A percentile compares a stretch with the other conserved stretches of the same genome.
Conservation (phyloP, 2,329 filamentous ascomycete genomes). For the Aureobasidium pullulans region DNA sequence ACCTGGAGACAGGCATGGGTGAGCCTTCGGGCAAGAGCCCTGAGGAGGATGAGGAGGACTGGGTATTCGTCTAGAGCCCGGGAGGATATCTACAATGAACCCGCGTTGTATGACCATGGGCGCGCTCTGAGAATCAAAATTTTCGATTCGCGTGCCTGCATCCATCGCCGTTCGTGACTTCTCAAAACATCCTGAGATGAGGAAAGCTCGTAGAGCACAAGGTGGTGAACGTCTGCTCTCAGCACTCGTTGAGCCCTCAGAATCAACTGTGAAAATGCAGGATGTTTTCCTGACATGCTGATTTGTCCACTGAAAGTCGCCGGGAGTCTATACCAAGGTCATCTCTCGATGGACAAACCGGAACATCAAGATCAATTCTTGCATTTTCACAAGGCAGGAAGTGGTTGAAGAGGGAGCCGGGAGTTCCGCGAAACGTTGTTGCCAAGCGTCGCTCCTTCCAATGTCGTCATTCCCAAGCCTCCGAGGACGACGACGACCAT, state of each 20-base stretch:
- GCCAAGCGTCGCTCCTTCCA: conserved; percentile 1
- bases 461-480: conserved; percentile 3
- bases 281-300: not conserved
- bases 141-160: not conserved
- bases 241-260: not conserved
- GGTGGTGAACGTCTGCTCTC: not conserved
- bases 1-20: not conserved
- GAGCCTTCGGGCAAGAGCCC: not conserved
- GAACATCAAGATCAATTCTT: not conserved
- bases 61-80: not conserved
- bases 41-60: not conserved
- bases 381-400: not conserved
- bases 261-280: not conserved
- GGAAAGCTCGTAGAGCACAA: no score
- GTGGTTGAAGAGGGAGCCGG: not conserved
- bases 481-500: not conserved
- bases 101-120: not conserved
- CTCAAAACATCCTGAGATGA: no score
- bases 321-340: not conserved
- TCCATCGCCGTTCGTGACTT: not conserved
- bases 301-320: not conserved
- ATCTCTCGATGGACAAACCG: not conserved
- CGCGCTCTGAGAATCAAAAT: not conserved
- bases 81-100: no score
- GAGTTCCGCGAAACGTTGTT: not conserved